These are phyloP conservation scores for Cucumis melo DNA, from an alignment of 306 rosid genomes.

Conservation along the genomic window DNA sequence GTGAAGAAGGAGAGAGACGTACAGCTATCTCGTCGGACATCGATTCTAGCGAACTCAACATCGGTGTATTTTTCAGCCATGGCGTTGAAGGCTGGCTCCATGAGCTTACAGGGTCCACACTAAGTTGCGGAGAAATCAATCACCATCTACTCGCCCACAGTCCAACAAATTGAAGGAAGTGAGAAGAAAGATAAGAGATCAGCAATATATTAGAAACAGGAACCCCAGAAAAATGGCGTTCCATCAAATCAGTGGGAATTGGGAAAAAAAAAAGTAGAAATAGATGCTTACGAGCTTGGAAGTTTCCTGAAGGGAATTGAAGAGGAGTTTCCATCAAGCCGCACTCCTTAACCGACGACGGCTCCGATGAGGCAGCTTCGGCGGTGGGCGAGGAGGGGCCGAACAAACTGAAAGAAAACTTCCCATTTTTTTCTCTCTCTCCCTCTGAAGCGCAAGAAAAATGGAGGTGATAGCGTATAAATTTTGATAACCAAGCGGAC, in stretches of 20 bases:
- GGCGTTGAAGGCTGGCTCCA: conserved; percentile 50
- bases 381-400: background rate
- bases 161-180: background rate
- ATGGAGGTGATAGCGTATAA: background rate
- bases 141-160: conserved; percentile 30
- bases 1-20: no score
- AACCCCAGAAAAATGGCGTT: background rate
- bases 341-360: conserved; percentile 34
- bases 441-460: background rate
- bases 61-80: conserved; percentile 39
- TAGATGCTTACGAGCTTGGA: conserved; percentile 31
- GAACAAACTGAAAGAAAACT: background rate
- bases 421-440: background rate
- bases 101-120: conserved; percentile 94
- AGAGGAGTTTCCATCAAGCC: conserved; percentile 59
- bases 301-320: conserved; percentile 30
- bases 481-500: background rate
- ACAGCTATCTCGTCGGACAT: no score
- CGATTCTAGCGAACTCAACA: conserved; percentile 68
- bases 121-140: conserved; percentile 85
- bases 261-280: background rate
- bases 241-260: background rate
- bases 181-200: background rate
- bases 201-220: background rate
- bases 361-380: conserved; percentile 11